A percentile compares a stretch with the other conserved stretches of the same genome.
phyloP scores from a whole-genome alignment of 73 alveolate genomes.

The Diophrys sp. region DNA sequence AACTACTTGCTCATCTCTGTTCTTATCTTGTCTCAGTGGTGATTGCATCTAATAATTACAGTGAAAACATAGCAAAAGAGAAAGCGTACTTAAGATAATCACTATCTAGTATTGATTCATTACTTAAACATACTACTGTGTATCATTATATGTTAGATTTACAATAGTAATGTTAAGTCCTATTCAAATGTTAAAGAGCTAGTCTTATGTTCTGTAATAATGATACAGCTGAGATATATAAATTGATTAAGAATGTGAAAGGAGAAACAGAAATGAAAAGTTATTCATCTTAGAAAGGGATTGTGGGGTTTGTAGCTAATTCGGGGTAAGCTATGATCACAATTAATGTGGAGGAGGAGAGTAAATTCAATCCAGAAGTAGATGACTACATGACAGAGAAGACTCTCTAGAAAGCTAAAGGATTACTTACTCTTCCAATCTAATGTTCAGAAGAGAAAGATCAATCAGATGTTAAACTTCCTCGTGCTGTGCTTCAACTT shows the following conservation, averaged over 20 bases:
- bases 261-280: background rate
- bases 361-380: background rate
- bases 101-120: background rate
- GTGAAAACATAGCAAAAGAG: background rate
- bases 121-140: background rate
- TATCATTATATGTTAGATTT: background rate
- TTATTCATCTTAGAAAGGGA: background rate
- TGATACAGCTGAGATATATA: background rate
- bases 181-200: background rate
- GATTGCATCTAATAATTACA: background rate
- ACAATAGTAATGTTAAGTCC: background rate
- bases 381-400: background rate
- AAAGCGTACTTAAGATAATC: background rate
- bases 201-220: background rate
- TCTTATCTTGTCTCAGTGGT: background rate
- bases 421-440: background rate
- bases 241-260: background rate
- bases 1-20: constrained; percentile 1
- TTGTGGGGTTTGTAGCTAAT: background rate
- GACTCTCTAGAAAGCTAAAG: background rate
- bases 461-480: background rate
- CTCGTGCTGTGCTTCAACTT: background rate
- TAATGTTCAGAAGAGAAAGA: background rate
- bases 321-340: background rate
- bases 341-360: background rate